Conservation (phyloP, 345 rosid genomes). For the Populus ilicifolia region DNA sequence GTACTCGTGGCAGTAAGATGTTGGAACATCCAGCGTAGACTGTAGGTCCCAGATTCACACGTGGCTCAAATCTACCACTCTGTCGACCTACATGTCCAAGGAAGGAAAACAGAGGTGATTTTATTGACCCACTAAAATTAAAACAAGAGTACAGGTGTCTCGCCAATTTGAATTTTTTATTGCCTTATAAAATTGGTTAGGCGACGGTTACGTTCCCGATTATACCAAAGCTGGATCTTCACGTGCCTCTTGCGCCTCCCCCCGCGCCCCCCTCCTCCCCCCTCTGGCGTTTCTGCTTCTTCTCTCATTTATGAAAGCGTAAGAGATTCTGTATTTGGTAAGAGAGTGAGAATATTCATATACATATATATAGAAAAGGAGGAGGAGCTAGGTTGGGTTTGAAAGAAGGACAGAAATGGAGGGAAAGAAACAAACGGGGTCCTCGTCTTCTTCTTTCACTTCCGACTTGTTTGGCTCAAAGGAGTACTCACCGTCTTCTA, state of each 20-base stretch:
- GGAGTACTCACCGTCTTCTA: slow-evolving; percentile 46
- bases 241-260: slow-evolving; percentile 22
- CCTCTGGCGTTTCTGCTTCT: neutral
- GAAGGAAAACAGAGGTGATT: neutral
- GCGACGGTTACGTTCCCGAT: neutral
- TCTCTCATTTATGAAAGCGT: too few relatives aligned
- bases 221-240: slow-evolving; percentile 24
- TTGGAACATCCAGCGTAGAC: slow-evolving; percentile 10
- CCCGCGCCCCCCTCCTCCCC: neutral
- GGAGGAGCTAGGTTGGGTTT: neutral
- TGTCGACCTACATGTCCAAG: neutral
- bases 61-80: slow-evolving; percentile 28
- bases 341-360: slow-evolving; percentile 1
- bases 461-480: slow-evolving; percentile 68
- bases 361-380: too few relatives aligned
- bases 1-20: slow-evolving; percentile 36
- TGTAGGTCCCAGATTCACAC: slow-evolving; percentile 18
- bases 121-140: too few relatives aligned
- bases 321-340: too few relatives aligned
- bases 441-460: slow-evolving; percentile 48
- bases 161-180: neutral
- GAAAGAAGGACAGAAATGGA: slow-evolving; percentile 39
- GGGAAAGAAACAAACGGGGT: slow-evolving; percentile 39
- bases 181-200: slow-evolving; percentile 9
- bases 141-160: neutral